These are phyloP conservation scores for Beauveria caledonica DNA, from an alignment of 2,329 filamentous ascomycete genomes.

Conservation along the genomic window DNA sequence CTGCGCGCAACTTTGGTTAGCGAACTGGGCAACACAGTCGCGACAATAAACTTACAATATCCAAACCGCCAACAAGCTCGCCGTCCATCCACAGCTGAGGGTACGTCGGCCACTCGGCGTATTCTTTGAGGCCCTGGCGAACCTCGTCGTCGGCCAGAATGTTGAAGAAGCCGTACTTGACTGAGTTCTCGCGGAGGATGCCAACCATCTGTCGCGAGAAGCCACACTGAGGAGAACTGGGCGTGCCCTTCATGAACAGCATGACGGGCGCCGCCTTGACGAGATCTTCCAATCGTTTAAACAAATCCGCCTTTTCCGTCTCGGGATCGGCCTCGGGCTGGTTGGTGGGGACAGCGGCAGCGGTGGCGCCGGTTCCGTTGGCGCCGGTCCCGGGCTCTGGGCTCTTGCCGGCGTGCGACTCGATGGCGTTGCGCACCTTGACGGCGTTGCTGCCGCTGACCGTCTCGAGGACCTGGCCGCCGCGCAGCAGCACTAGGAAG, in stretches of 20 bases:
- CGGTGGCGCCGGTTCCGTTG: slow-evolving; percentile 26
- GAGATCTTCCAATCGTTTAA: slow-evolving; percentile 70
- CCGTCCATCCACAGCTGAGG: slow-evolving; percentile 90
- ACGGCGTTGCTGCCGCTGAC: slow-evolving; percentile 84
- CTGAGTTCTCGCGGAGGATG: slow-evolving; percentile 77
- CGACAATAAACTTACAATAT: slow-evolving; percentile 64
- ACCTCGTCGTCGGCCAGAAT: slow-evolving; percentile 97
- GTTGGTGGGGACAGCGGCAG: slow-evolving; percentile 35
- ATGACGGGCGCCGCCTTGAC: slow-evolving; percentile 96
- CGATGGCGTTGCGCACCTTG: slow-evolving; percentile 78
- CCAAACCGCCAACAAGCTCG: slow-evolving; percentile 84
- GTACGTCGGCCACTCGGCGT: slow-evolving; percentile 97
- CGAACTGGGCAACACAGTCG: not conserved
- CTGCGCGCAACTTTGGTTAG: slow-evolving; percentile 34
- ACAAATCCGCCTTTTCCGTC: slow-evolving; percentile 73
- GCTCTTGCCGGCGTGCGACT: slow-evolving; percentile 59
- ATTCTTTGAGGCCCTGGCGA: slow-evolving; percentile 91
- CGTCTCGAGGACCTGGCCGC: slow-evolving; percentile 68
- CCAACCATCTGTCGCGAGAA: slow-evolving; percentile 87
- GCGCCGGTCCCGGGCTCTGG: slow-evolving; percentile 24
- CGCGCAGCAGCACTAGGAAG: slow-evolving; percentile 75
- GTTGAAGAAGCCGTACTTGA: slow-evolving; percentile 99
- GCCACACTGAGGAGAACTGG: slow-evolving; percentile 77
- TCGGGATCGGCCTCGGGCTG: slow-evolving; percentile 37
- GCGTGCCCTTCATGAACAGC: slow-evolving; percentile 98